Percentiles rank a stretch among this genome's conserved stretches.
Conservation (phyloP, 1,284 basidiomycete species). For the Sporisorium graminicola region DNA sequence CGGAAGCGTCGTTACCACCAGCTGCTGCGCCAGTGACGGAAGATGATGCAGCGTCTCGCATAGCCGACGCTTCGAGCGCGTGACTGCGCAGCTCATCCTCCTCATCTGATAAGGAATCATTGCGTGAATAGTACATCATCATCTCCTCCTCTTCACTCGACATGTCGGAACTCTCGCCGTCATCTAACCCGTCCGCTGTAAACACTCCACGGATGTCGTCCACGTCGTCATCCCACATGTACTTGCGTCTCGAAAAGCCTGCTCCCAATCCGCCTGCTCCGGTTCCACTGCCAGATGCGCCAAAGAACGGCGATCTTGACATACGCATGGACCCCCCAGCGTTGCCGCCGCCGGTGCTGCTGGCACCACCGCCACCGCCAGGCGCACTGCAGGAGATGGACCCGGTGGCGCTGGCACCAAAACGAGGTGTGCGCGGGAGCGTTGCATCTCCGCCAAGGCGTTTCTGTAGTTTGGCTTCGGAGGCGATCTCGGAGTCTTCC, state of each 20-base stretch:
- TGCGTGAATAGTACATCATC: constrained; percentile 50
- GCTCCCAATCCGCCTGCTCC: not conserved
- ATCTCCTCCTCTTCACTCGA: constrained; percentile 42
- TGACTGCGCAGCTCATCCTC: constrained; percentile 28
- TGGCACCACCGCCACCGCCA: not conserved
- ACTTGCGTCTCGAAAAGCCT: constrained; percentile 26
- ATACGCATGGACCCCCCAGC: constrained; percentile 3
- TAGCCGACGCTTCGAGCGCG: not conserved
- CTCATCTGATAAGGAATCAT: constrained; percentile 31
- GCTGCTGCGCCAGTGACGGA: not conserved
- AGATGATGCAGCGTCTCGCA: not conserved
- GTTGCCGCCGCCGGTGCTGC: not conserved
- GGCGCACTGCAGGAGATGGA: not conserved
- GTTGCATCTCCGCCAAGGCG: constrained; percentile 46
- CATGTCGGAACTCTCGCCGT: constrained; percentile 33
- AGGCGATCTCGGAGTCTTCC: constrained; percentile 62
- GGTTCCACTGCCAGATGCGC: constrained; percentile 5
- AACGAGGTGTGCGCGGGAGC: constrained; percentile 42
- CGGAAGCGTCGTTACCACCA: not conserved
- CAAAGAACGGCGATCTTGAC: constrained; percentile 33
- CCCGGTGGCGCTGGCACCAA: constrained; percentile 17
- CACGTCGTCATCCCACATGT: constrained; percentile 55
- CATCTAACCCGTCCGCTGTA: constrained; percentile 32
- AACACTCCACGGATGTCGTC: constrained; percentile 50
- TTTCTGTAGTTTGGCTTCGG: constrained; percentile 66